Evolutionary conservation across 345 rosid genomes (phyloP), one percentile per base, ranked within the genome.

Genomic region (Melaleuca alternifolia): DNA sequence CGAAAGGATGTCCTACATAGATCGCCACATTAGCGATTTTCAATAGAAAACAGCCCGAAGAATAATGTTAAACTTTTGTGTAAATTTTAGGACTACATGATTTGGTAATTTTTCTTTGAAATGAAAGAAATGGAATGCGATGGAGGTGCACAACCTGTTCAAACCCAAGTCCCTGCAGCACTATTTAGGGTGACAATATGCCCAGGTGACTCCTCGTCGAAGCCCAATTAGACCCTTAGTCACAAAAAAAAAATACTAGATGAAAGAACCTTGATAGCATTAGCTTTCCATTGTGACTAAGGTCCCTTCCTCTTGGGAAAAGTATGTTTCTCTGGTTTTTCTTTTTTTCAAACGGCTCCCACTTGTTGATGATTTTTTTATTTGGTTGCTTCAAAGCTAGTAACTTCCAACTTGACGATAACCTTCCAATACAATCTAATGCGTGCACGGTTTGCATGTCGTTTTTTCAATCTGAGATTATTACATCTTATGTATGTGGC

Each of bases 291-390:
- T 56, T 56, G 13, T 56, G 61, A 56, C 10, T 56, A 10, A 23
- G 61, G 61, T 24, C 61, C 61, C 61, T n/a, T 57, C 30, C 62
- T 11, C 62, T 11, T 57, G 62, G 41, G 24, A 57, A 8, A 5
- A 5, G 24, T 8, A 5, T 56, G 2, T 56, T 10, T 56, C 24
- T 21, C 9, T 7, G 3, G 21, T 2, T 56, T 57, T 57, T 2
- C 5, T 52, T 15, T 52, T n/a, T 61, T 62, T 7, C 10, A 62
- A 62, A 62, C 0, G 26, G 11, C 76, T 62, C 44, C 30, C 44
- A 1, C 44, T 30, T 7, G 76, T 15, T 6, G 1, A 16, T 1
- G 0, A 21, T 57, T 62, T 13, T 62, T 3, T 0, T 62, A 3
- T 62, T 62, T 30, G 6, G 11, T 30, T 62, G 18, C 6, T 62